Percentiles rank a stretch among this genome's conserved stretches.
These are phyloP conservation scores for Dissophora ornata DNA, from an alignment of 192 early-diverging fungal genomes.

Conservation along the genomic window DNA sequence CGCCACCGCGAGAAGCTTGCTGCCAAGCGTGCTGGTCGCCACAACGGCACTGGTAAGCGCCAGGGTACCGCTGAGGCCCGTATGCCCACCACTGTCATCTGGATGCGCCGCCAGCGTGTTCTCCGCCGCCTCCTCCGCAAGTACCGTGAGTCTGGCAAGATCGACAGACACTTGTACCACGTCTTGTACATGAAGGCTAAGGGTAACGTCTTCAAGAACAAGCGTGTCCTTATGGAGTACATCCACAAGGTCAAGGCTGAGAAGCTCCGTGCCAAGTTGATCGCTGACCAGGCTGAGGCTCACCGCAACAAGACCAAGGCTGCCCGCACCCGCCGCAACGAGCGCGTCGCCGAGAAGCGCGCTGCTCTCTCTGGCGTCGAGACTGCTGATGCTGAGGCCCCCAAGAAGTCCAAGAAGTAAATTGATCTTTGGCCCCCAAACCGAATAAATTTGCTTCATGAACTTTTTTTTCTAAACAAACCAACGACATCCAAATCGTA, in stretches of 20 bases:
- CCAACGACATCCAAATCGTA: constrained; percentile 13
- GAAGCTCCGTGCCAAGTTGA: constrained; percentile 90
- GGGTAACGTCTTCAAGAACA: constrained; percentile 99
- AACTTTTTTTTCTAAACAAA: constrained; percentile 13
- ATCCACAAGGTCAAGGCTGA: constrained; percentile 99
- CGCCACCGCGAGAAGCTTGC: constrained; percentile 90
- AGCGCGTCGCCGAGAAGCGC: constrained; percentile 91
- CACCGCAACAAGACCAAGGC: constrained; percentile 96
- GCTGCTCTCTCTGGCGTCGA: constrained; percentile 72
- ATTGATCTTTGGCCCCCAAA: constrained; percentile 5
- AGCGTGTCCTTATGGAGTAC: constrained; percentile 99
- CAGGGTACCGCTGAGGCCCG: constrained; percentile 97
- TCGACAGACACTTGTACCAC: constrained; percentile 98
- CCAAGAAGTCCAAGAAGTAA: constrained; percentile 56
- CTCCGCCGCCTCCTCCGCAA: constrained; percentile 94
- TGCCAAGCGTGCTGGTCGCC: constrained; percentile 97
- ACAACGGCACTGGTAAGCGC: constrained; percentile 93
- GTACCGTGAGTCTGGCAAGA: constrained; percentile 98
- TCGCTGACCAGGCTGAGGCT: constrained; percentile 98
- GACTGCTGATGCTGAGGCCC: constrained; percentile 26
- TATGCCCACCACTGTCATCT: constrained; percentile 94
- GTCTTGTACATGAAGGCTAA: constrained; percentile 97
- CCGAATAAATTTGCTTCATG: constrained; percentile 40
- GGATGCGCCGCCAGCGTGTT: constrained; percentile 99
- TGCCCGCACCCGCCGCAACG: constrained; percentile 90